phyloP scores from a whole-genome alignment of 1,284 basidiomycete genomes.

The Moesziomyces sp. region DNA sequence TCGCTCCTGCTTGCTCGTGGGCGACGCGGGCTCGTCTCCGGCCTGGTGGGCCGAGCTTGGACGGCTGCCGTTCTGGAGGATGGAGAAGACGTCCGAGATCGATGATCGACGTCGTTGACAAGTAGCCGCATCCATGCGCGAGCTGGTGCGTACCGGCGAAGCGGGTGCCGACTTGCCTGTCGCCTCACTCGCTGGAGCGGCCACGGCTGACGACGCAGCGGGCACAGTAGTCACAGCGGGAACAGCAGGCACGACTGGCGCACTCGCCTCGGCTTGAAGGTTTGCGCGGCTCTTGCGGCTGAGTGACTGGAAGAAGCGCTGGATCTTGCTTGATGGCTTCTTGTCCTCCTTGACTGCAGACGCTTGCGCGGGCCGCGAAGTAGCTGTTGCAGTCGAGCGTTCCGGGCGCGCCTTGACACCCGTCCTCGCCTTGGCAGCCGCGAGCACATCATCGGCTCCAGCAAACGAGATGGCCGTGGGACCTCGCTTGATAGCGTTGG shows the following conservation, averaged over 20 bases:
- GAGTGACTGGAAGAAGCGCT: constrained; percentile 37
- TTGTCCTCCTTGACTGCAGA: not conserved
- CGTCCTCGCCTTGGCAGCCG: not conserved
- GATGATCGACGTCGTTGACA: constrained; percentile 15
- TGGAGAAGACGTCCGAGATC: constrained; percentile 32
- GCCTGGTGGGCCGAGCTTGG: constrained; percentile 5
- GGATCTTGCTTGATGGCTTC: constrained; percentile 23
- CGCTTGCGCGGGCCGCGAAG: no score
- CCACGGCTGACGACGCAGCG: no score
- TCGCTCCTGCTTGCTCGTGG: constrained; percentile 11
- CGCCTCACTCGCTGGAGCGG: no score
- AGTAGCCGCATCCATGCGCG: constrained; percentile 4
- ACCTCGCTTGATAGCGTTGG: constrained; percentile 10
- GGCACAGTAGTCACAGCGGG: not conserved
- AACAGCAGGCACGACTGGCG: not conserved
- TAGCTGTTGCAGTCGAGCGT: not conserved
- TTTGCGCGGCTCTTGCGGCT: constrained; percentile 19
- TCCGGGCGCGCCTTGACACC: constrained; percentile 2
- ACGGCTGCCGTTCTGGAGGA: constrained; percentile 10
- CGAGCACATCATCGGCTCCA: not conserved
- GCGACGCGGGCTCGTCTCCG: not conserved
- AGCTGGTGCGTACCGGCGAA: not conserved
- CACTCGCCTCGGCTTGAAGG: not conserved
- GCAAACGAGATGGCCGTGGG: constrained; percentile 34
- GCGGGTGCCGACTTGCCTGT: no score